These are phyloP conservation scores for Aleurites moluccanus DNA, from an alignment of 441 rosid genomes.

Conservation along the genomic window DNA sequence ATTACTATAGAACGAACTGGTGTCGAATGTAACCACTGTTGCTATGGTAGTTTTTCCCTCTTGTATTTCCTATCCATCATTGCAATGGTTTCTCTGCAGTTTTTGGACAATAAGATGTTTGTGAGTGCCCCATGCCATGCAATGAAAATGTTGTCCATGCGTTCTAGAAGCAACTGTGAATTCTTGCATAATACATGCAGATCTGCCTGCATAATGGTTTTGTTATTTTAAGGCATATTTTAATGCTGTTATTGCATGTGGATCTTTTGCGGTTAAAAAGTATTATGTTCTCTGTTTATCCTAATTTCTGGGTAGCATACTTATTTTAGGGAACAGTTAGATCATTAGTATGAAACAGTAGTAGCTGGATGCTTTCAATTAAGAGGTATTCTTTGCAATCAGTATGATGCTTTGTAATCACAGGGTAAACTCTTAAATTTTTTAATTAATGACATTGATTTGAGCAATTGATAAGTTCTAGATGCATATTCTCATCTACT, in stretches of 20 bases:
- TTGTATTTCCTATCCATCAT: background rate
- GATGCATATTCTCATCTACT: background rate
- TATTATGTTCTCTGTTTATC: no score
- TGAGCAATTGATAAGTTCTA: background rate
- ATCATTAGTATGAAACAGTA: background rate
- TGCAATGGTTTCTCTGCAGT: background rate
- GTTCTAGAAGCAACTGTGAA: background rate
- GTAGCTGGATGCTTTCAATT: background rate
- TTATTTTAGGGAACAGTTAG: no score
- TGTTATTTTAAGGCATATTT: no score
- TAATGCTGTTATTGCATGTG: no score
- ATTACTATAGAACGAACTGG: no score
- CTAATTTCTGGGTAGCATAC: no score
- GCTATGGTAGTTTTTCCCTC: background rate
- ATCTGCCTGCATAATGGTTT: background rate
- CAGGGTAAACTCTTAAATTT: background rate
- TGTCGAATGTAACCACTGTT: background rate
- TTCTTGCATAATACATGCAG: background rate
- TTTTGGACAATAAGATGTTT: background rate
- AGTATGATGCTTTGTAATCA: background rate
- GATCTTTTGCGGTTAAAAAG: no score
- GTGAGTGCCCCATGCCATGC: background rate
- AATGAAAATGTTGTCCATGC: background rate
- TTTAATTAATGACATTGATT: background rate
- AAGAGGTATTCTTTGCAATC: background rate